A percentile compares a stretch with the other conserved stretches of the same genome.
phyloP scores from a whole-genome alignment of 2,329 filamentous ascomycete species.

The Clonostachys chloroleuca region DNA sequence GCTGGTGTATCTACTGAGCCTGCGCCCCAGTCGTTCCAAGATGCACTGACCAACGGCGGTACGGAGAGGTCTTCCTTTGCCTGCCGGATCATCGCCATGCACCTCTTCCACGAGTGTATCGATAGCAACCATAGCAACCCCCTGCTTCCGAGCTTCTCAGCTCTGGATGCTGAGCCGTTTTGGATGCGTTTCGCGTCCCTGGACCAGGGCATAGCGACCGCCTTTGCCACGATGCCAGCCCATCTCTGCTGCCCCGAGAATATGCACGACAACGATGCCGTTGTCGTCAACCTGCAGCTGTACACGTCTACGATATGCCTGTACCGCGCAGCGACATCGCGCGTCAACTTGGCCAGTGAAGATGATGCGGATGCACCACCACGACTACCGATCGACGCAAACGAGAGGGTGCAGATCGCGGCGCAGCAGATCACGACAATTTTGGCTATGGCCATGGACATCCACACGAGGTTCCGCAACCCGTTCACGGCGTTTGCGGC shows the following conservation, averaged over 20 bases:
- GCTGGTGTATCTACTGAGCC: constrained; percentile 45
- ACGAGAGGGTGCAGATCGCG: constrained; percentile 63
- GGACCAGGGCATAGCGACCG: constrained; percentile 71
- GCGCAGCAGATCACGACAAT: constrained; percentile 79
- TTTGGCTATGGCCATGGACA: constrained; percentile 47
- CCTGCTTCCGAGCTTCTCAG: constrained; percentile 55
- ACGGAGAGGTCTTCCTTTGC: constrained; percentile 59
- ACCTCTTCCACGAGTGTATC: constrained; percentile 75
- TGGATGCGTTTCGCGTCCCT: constrained; percentile 78
- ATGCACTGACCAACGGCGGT: constrained; percentile 49
- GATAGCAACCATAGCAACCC: constrained; percentile 66
- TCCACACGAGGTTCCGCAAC: constrained; percentile 47
- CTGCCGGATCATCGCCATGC: constrained; percentile 65
- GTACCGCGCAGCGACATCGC: constrained; percentile 76
- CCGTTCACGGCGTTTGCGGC: constrained; percentile 68
- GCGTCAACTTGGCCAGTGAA: constrained; percentile 47
- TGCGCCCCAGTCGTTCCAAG: constrained; percentile 50
- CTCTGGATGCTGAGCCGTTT: constrained; percentile 68
- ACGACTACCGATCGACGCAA: neutral
- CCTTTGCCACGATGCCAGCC: constrained; percentile 69
- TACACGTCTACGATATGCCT: constrained; percentile 82
- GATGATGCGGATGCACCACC: constrained; percentile 38
- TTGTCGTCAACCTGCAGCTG: constrained; percentile 79
- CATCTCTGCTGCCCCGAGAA: constrained; percentile 63
- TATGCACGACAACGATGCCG: constrained; percentile 61